Base-by-base conservation (phyloP, 805 yeast genomes). In the Ogataea angusta region DNA sequence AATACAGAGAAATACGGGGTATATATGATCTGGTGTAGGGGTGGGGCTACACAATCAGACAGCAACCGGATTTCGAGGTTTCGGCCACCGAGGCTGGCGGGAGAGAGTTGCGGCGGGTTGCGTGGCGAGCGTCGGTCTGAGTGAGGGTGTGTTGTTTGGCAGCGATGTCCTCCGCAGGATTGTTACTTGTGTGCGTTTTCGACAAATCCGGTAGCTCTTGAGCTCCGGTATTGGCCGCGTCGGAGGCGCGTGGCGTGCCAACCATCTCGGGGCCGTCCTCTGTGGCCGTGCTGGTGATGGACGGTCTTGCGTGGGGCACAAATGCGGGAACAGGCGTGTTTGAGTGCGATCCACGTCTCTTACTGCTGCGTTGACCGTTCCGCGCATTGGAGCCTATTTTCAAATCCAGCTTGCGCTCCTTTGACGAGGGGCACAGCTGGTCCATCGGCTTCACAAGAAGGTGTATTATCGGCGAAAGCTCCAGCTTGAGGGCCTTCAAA, bases 391-490 rank as follows among this genome's bases (percentile, higher is more conserved):
- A 30, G 5, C 37, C 33, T 12, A 48, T 36, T 29, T 47, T 49
- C 9, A 54, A 17, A 21, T 57, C 59, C 22, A 53, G 47, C 32
- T 38, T 51, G 34, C 48, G 47, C 29, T 51, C 52, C 10, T 51
- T 52, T 12, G 38, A 19, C 6, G 37, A 8, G n/a, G 14, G 19
- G 13, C 34, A 16, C 7, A 52, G 29, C 40, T 51, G 51, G 12
- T 57, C 61, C 6, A 43, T 16, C 2, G 63, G 62, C 40, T 51
- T 60, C n/a, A 62, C 46, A 2, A 60, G 34, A n/a, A 62, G 36
- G 38, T 62, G 67, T 3, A 62, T 23, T 1, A 60, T 45, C 2
- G 56, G 55, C 5, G 65, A 62, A 6, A 51, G 15, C 0, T 22
- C 34, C 5, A 62, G 24, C 37, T 60, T 54, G 21, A 63, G 43